A percentile compares a stretch with the other conserved stretches of the same genome.
These are phyloP conservation scores for Cystobasidiaceae sp. DNA, from an alignment of 1,284 basidiomycete genomes.

Conservation along the genomic window DNA sequence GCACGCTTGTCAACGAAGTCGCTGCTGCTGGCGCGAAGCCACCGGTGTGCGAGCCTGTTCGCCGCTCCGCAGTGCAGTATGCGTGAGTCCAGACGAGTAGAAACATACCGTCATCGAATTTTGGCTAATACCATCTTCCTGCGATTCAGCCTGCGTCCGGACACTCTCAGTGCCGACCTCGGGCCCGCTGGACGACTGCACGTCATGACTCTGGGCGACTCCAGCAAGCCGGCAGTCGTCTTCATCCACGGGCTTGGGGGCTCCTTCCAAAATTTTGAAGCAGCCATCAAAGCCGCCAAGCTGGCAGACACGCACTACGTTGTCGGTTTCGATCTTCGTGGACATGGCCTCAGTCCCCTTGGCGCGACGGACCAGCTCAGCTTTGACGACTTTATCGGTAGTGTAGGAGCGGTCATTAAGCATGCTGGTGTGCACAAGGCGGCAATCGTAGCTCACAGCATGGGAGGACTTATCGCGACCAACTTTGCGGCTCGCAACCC, in stretches of 20 bases:
- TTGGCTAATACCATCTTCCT: no score
- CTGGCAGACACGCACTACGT: background rate
- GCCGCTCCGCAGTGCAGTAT: no score
- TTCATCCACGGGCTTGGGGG: background rate
- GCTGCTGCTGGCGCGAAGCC: no score
- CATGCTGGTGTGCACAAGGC: background rate
- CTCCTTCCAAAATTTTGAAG: background rate
- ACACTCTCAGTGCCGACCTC: background rate
- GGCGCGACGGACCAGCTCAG: background rate
- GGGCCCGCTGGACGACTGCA: background rate
- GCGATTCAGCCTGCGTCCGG: background rate
- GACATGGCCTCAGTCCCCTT: background rate
- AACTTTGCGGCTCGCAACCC: background rate
- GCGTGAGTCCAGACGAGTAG: no score
- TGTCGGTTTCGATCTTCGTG: background rate
- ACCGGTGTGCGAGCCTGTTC: no score
- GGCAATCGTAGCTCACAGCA: background rate
- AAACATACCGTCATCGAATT: no score
- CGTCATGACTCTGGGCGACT: background rate
- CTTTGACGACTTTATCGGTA: background rate
- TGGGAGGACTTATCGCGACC: slow-evolving; percentile 16
- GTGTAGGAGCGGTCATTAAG: background rate
- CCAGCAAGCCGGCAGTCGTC: background rate
- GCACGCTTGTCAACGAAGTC: no score
- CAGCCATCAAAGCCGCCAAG: background rate